Conservation (phyloP, 495 filamentous ascomycete species). For the Daldinia concentrica region DNA sequence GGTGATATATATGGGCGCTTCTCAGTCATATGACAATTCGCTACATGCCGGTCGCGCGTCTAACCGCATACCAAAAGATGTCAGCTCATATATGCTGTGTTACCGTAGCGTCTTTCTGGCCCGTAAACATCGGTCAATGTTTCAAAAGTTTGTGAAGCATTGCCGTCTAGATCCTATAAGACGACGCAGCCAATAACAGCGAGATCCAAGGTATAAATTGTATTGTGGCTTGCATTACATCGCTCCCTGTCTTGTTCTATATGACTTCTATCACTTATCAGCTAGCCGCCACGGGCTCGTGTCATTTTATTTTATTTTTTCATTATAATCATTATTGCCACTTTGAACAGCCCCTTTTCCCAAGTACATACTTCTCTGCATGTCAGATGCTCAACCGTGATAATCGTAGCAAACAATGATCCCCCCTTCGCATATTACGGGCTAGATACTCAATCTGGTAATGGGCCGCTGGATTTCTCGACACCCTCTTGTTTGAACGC, state of each 20-base stretch:
- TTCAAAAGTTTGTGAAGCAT: slow-evolving; percentile 9
- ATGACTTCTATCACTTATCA: slow-evolving; percentile 9
- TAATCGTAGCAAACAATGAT: not conserved
- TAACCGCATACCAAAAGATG: slow-evolving; percentile 31
- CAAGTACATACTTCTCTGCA: not conserved
- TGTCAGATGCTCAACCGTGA: not conserved
- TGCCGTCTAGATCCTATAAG: slow-evolving; percentile 3
- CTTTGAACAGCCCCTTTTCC: slow-evolving; percentile 1
- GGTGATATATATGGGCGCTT: slow-evolving; percentile 5
- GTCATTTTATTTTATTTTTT: not conserved
- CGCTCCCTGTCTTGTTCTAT: slow-evolving; percentile 6
- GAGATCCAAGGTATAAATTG: slow-evolving; percentile 2
- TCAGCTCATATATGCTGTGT: slow-evolving; percentile 39
- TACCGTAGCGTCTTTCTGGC: slow-evolving; percentile 14
- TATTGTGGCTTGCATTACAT: slow-evolving; percentile 36
- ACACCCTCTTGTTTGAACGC: not conserved
- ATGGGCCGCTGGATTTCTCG: not conserved
- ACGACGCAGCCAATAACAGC: slow-evolving; percentile 13
- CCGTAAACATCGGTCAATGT: slow-evolving; percentile 39
- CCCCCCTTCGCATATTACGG: not conserved
- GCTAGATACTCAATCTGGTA: not conserved
- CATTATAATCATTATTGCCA: slow-evolving; percentile 1
- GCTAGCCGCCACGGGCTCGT: not conserved
- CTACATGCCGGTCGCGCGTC: slow-evolving; percentile 24
- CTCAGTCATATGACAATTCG: slow-evolving; percentile 31